A percentile compares a stretch with the other conserved stretches of the same genome.
These are phyloP conservation scores for Amoeboradix gromovi DNA, from an alignment of 371 early-diverging fungal genomes.

Conservation along the genomic window DNA sequence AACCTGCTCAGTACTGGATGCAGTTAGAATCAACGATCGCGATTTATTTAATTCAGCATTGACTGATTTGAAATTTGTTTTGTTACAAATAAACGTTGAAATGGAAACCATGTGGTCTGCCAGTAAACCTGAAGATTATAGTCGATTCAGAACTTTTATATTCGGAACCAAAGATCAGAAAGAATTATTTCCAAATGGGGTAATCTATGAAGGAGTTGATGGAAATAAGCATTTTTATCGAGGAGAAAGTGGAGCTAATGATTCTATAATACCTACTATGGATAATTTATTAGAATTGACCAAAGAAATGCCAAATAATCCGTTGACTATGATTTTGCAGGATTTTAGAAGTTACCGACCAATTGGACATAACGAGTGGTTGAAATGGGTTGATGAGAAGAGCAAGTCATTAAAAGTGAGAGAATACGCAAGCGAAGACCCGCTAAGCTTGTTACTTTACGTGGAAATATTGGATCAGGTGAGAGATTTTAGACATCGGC, in stretches of 20 bases:
- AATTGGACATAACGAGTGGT: slow-evolving; percentile 36
- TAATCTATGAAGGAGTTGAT: slow-evolving; percentile 44
- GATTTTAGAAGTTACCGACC: slow-evolving; percentile 52
- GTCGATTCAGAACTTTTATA: slow-evolving; percentile 56
- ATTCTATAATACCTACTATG: slow-evolving; percentile 46
- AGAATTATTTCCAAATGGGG: slow-evolving; percentile 45
- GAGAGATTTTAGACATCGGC: slow-evolving; percentile 49
- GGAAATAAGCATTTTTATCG: slow-evolving; percentile 30
- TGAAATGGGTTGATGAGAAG: slow-evolving; percentile 25
- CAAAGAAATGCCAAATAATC: slow-evolving; percentile 41
- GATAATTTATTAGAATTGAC: slow-evolving; percentile 56
- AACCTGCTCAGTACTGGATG: slow-evolving; percentile 24
- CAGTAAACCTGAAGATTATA: slow-evolving; percentile 34
- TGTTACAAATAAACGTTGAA: slow-evolving; percentile 30
- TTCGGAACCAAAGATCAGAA: slow-evolving; percentile 49
- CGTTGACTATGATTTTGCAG: slow-evolving; percentile 36
- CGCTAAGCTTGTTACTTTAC: slow-evolving; percentile 19
- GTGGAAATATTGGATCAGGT: slow-evolving; percentile 48
- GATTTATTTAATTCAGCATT: slow-evolving; percentile 24
- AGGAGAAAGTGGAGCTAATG: slow-evolving; percentile 62
- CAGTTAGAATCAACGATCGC: slow-evolving; percentile 22
- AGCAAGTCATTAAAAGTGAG: slow-evolving; percentile 11
- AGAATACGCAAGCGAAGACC: slow-evolving; percentile 12
- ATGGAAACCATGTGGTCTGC: slow-evolving; percentile 54
- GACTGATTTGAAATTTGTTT: slow-evolving; percentile 21